Percentiles rank a stretch among this genome's conserved stretches.
These are phyloP conservation scores for Tieghemostelium lacteum DNA, from an alignment of 78 protist species.

Conservation along the genomic window DNA sequence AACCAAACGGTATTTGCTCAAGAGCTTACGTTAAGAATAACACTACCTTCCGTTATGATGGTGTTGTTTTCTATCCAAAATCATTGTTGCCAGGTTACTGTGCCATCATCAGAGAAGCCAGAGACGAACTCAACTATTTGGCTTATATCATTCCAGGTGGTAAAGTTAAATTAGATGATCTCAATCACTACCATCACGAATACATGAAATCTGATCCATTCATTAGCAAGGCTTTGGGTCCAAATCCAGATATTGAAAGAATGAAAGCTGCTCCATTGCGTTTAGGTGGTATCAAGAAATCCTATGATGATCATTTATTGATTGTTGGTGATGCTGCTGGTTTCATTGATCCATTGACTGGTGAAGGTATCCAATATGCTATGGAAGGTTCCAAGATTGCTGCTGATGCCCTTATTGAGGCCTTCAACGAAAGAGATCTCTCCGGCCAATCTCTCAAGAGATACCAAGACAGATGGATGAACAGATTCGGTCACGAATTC, in stretches of 20 bases:
- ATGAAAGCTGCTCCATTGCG: constrained; percentile 85
- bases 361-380: constrained; percentile 86
- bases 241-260: constrained; percentile 77
- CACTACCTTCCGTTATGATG: constrained; percentile 78
- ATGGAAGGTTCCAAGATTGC: constrained; percentile 77
- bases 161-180: constrained; percentile 63
- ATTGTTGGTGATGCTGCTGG: constrained; percentile 87
- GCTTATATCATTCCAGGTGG: constrained; percentile 85
- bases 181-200: constrained; percentile 60
- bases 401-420: constrained; percentile 50
- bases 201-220: constrained; percentile 76
- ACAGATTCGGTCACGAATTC: constrained; percentile 80
- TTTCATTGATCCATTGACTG: constrained; percentile 82
- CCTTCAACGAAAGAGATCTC: constrained; percentile 69
- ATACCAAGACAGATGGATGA: constrained; percentile 82
- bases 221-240: constrained; percentile 75
- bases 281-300: constrained; percentile 77
- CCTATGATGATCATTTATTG: constrained; percentile 69
- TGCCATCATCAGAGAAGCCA: constrained; percentile 78
- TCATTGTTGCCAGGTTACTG: constrained; percentile 83
- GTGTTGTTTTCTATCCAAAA: constrained; percentile 82
- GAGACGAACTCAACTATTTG: constrained; percentile 81
- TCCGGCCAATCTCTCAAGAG: constrained; percentile 55
- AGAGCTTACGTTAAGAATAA: constrained; percentile 83
- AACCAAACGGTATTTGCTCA: constrained; percentile 83